These are phyloP conservation scores for Hevea brasiliensis DNA, from an alignment of 345 rosid genomes.

Conservation along the genomic window DNA sequence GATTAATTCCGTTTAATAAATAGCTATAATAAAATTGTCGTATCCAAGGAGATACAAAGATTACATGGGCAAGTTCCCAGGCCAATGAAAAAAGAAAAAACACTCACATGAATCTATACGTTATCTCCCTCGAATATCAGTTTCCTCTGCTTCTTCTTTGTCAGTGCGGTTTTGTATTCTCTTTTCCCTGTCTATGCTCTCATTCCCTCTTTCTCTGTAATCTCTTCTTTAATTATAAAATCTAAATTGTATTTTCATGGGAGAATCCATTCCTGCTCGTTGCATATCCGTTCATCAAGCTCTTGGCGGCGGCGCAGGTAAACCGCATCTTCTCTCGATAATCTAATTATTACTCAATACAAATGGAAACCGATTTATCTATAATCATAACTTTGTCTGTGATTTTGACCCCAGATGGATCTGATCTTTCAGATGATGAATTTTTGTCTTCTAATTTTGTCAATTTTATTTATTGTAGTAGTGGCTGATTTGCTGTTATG, in stretches of 20 bases:
- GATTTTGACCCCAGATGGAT: constrained; percentile 19
- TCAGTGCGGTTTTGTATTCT: too few species aligned
- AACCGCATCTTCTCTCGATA: neutral
- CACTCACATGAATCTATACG: too few species aligned
- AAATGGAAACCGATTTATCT: too few species aligned
- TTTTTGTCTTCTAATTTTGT: neutral
- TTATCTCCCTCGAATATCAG: too few species aligned
- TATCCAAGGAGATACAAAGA: too few species aligned
- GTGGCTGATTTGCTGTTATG: constrained; percentile 86
- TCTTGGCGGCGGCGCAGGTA: constrained; percentile 80
- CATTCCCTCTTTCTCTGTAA: neutral
- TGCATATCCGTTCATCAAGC: constrained; percentile 62
- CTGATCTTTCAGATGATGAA: constrained; percentile 4
- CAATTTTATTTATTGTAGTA: constrained; percentile 13
- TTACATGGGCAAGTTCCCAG: too few species aligned
- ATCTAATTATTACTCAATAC: too few species aligned
- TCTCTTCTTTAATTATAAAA: neutral
- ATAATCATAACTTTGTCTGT: neutral
- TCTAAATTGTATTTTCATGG: constrained; percentile 18
- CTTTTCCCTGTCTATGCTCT: neutral
- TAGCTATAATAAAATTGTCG: too few species aligned
- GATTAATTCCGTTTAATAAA: too few species aligned
- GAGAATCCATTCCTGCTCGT: constrained; percentile 33
- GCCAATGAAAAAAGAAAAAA: too few species aligned
- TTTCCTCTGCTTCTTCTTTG: too few species aligned